Base-by-base conservation (phyloP, 805 yeast genomes). In the Brettanomyces naardenensis region DNA sequence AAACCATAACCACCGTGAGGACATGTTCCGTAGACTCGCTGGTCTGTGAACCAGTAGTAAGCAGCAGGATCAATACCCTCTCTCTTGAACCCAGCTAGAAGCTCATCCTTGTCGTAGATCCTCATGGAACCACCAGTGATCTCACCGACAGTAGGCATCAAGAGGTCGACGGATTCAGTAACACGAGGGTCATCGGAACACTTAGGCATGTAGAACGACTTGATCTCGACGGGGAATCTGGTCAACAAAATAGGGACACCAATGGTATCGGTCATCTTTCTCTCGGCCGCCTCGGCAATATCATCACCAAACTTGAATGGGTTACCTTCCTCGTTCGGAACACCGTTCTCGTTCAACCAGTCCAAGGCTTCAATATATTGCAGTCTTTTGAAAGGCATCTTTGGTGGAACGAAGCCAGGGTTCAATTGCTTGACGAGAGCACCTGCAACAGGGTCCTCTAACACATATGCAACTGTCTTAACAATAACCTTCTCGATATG, bases 51-150 rank as follows among this genome's bases (percentile, higher is more conserved):
- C 97, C 97, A 92, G 73, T 90, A 89, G 75, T 92, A 92, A 25
- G 90, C 71, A 18, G 69, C 76, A 39, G 86, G 72, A 59, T 78
- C 80, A 54, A 92, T 85, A 41, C 80, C 79, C 69, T 92, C 99
- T 67, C 97, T 85, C 66, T 80, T 80, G 73, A 90, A 83, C 36
- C 95, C 97, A 33, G 78, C 95, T 52, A 83, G 59, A 52, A 92
- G 72, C 64, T 90, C 97, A 31, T 86, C 87, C 43, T 73, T 65
- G 53, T 78, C 76, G 45, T 73, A 77, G 48, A 87, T 88, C 75
- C 99, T 89, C 99, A 92, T 92, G 34, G 97, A 90, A 42, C 98
- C 99, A 63, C 99, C 99, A 33, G 95, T 86, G 55, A 92, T 83
- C 68, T 92, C 99, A 60, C 99, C 99, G 42, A 92, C 99, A 52